These are phyloP conservation scores for Camellia granthamiana DNA, from an alignment of 148 eudicot genomes.

Conservation along the genomic window DNA sequence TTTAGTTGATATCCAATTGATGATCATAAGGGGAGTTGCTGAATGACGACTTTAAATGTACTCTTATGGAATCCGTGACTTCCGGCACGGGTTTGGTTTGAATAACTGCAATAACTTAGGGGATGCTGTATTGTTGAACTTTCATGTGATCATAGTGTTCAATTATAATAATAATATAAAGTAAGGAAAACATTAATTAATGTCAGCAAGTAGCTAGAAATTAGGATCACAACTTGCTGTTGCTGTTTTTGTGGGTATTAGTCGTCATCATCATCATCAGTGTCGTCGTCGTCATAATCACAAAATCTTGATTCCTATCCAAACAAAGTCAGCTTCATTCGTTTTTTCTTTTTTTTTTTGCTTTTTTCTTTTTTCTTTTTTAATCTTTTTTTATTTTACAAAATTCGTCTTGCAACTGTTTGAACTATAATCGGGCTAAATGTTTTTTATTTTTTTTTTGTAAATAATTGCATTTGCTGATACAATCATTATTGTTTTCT, in stretches of 20 bases:
- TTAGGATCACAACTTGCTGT: constrained; percentile 32
- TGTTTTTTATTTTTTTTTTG: not conserved
- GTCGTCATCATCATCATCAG: constrained; percentile 7
- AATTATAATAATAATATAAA: constrained; percentile 15
- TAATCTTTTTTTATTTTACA: not conserved
- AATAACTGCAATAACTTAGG: constrained; percentile 38
- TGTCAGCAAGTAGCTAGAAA: constrained; percentile 30
- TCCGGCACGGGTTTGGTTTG: constrained; percentile 37
- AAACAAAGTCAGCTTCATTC: constrained; percentile 10
- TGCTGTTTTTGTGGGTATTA: constrained; percentile 21
- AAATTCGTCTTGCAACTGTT: not conserved
- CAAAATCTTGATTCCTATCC: constrained; percentile 8
- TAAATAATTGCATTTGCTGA: not conserved
- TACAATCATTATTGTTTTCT: not conserved
- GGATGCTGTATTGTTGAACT: constrained; percentile 33
- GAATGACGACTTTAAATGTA: constrained; percentile 25
- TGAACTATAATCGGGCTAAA: not conserved
- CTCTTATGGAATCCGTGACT: constrained; percentile 59
- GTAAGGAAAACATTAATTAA: constrained; percentile 24
- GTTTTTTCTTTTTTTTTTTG: not conserved
- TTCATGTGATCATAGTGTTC: constrained; percentile 58
- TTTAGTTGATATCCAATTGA: constrained; percentile 19
- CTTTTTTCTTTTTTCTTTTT: not conserved
- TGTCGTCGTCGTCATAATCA: not conserved
- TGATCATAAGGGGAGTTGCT: constrained; percentile 15